Percentiles rank a stretch among this genome's conserved stretches.
These are phyloP conservation scores for Austroboletus eburneus DNA, from an alignment of 768 basidiomycete genomes.

Conservation along the genomic window DNA sequence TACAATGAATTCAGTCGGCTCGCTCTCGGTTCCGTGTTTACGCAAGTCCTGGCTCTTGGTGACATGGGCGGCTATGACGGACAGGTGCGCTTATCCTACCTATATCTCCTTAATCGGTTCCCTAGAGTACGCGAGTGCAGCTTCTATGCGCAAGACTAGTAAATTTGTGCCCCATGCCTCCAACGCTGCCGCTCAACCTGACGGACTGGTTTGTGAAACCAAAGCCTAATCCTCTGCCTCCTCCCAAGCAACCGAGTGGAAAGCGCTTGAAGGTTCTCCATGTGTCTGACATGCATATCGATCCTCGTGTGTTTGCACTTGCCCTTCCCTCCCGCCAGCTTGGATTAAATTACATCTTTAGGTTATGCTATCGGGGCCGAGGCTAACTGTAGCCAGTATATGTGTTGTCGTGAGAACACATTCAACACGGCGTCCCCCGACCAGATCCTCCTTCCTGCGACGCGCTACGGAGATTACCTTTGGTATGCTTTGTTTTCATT, in stretches of 20 bases:
- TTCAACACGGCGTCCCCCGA: slow-evolving; percentile 47
- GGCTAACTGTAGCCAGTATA: slow-evolving; percentile 59
- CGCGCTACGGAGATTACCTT: slow-evolving; percentile 52
- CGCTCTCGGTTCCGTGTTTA: slow-evolving; percentile 40
- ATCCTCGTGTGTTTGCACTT: slow-evolving; percentile 37
- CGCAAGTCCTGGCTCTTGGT: slow-evolving; percentile 46
- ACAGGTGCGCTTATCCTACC: slow-evolving; percentile 29
- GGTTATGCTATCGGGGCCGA: slow-evolving; percentile 68
- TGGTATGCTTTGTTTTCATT: slow-evolving; percentile 2
- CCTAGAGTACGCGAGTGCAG: not conserved
- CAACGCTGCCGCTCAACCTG: slow-evolving; percentile 40
- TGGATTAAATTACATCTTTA: slow-evolving; percentile 18
- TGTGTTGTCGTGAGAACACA: slow-evolving; percentile 58
- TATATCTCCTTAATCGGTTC: not conserved
- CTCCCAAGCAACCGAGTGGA: slow-evolving; percentile 39
- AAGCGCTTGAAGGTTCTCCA: slow-evolving; percentile 47
- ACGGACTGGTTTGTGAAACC: slow-evolving; percentile 49
- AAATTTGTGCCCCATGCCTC: slow-evolving; percentile 35
- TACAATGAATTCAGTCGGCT: slow-evolving; percentile 30
- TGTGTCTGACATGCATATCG: slow-evolving; percentile 47
- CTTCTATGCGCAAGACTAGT: slow-evolving; percentile 37
- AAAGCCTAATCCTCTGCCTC: slow-evolving; percentile 44
- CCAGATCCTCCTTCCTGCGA: slow-evolving; percentile 47
- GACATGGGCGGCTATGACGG: slow-evolving; percentile 48
- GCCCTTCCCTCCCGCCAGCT: not conserved